Percentiles rank a stretch among this genome's conserved stretches.
Evolutionary conservation across 148 eudicot species (phyloP).

Genomic region (Tetragonia tetragonoides): DNA sequence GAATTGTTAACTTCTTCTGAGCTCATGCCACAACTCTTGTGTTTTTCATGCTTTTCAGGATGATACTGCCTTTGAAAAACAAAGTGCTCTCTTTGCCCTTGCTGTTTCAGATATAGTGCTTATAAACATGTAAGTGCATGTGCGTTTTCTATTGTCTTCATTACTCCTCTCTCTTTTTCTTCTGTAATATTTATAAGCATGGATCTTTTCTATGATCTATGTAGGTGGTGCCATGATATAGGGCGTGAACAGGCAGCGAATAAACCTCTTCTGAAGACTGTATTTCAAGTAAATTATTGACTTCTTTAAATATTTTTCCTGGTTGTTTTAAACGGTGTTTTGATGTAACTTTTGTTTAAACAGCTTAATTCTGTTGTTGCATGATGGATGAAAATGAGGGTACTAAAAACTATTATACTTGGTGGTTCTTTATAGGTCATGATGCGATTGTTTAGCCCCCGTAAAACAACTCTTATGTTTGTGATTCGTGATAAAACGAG

Average conservation of each 20-base stretch:
- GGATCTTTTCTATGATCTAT: constrained; percentile 1
- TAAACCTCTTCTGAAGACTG: constrained; percentile 96
- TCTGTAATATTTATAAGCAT: constrained; percentile 1
- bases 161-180: neutral
- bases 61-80: constrained; percentile 97
- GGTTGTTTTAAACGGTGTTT: neutral
- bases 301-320: constrained; percentile 1
- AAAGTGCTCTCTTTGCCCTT: constrained; percentile 97
- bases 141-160: neutral
- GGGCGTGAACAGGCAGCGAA: constrained; percentile 99
- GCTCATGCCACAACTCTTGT: neutral
- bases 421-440: constrained; percentile 59
- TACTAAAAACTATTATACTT: constrained; percentile 16
- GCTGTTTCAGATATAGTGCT: constrained; percentile 99
- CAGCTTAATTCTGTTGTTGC: constrained; percentile 6
- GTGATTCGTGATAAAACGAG: constrained; percentile 98
- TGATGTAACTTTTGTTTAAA: neutral
- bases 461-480: constrained; percentile 96
- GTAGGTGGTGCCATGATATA: constrained; percentile 99
- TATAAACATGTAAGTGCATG: constrained; percentile 78
- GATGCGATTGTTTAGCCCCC: constrained; percentile 99
- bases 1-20: neutral
- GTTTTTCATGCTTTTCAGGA: constrained; percentile 52
- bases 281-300: constrained; percentile 70
- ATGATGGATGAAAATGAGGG: neutral